Base-by-base conservation (phyloP, 2,329 filamentous ascomycete species). In the Claviceps pazoutovae region DNA sequence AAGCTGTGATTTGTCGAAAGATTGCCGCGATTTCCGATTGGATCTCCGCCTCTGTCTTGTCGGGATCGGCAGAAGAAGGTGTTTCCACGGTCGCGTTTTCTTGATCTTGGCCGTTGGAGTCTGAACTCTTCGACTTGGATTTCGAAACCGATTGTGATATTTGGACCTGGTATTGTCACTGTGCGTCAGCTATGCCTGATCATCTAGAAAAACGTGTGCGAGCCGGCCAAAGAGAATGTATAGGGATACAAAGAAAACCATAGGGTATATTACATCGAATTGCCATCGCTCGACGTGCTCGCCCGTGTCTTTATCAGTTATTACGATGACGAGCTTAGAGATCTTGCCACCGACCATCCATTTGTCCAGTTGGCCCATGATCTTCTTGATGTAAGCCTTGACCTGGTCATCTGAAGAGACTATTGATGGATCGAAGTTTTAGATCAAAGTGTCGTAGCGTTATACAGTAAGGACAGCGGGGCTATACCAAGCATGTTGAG, bases 301-400 rank as follows among this genome's bases (percentile, higher is more conserved):
- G 56, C 91, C 93, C 0, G 90, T 95, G 68, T 98, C 93, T 69
- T 96, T 97, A 73, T 86, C 87, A 36, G 91, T 96, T 59, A 98
- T 90, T 47, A 98, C 93, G 50, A 98, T 86, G 54, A 98, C 90
- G 13, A 98, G 81, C 69, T 95, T 96, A 50, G 88, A 94, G 65
- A 98, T 96, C 71, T 98, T 97, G 66, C 90, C 88, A 61, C 86
- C 87, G 50, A 89, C 77, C 89, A 97, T 97, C 93, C 93, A 98
- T 66, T 88, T 88, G 72, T 94, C 91, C 53, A 98, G 80, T 70
- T 98, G 93, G 30, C 83, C 84, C 90, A 96, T 98, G 72, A 98
- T 97, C 71, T 94, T 95, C 70, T 95, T 96, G 75, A 98, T 95
- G 71, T 98, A 98, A 36, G 90, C 88, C 70, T 95, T 95, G 65